A percentile compares a stretch with the other conserved stretches of the same genome.
phyloP scores from a whole-genome alignment of 2,329 filamentous ascomycete genomes.

The Lasiodiplodia sp. region DNA sequence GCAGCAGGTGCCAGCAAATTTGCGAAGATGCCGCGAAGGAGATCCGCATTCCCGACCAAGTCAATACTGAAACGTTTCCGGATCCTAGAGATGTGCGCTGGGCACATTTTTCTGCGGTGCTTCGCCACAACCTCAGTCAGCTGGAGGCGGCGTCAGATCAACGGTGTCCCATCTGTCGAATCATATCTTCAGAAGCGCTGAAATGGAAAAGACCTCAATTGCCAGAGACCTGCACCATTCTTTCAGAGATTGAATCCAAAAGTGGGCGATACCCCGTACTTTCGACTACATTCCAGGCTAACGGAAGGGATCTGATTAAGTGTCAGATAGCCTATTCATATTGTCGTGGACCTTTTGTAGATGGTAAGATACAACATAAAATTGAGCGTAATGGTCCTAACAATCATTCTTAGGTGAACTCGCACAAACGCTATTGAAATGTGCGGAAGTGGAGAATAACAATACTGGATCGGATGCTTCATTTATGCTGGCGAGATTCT shows the following conservation, averaged over 20 bases:
- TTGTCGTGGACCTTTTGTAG: slow-evolving; percentile 31
- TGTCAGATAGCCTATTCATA: slow-evolving; percentile 33
- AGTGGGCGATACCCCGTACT: slow-evolving; percentile 33
- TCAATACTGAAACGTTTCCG: neutral
- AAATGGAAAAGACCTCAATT: slow-evolving; percentile 31
- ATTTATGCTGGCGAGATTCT: neutral
- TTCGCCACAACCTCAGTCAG: slow-evolving; percentile 34
- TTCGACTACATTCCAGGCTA: slow-evolving; percentile 32
- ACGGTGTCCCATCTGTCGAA: slow-evolving; percentile 35
- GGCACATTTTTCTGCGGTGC: neutral
- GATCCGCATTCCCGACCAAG: neutral
- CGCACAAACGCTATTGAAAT: slow-evolving; percentile 27
- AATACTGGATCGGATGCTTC: neutral
- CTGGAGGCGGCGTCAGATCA: slow-evolving; percentile 34
- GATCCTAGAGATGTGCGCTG: neutral
- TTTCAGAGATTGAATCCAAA: slow-evolving; percentile 32
- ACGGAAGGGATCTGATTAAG: slow-evolving; percentile 25
- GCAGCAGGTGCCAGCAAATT: neutral
- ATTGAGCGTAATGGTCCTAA: neutral
- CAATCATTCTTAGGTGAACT: slow-evolving; percentile 30
- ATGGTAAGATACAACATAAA: slow-evolving; percentile 29
- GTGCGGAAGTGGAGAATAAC: neutral
- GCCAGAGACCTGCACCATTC: slow-evolving; percentile 33
- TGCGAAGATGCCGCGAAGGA: neutral
- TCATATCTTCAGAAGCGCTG: slow-evolving; percentile 33